Evolutionary conservation across 257 asterid species (phyloP), one percentile per base, ranked within the genome.

Genomic region (Solanum tarijense): DNA sequence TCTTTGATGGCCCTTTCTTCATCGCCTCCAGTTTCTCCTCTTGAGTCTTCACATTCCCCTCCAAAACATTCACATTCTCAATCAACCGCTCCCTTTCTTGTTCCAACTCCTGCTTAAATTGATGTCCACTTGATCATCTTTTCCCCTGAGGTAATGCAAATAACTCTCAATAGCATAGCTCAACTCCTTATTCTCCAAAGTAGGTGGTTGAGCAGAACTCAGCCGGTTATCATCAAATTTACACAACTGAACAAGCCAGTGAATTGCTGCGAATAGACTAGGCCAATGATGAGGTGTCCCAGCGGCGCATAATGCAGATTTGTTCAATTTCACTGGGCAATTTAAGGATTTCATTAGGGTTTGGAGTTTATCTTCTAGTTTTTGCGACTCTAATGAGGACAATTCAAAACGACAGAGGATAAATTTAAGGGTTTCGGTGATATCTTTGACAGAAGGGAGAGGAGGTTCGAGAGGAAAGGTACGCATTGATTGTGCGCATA

Each of bases 231-330:
- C 96, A 5, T 85, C 89, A 31, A 93, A 93, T 92, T 93, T 93
- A 35, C 84, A 75, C 16, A 93, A 81, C 92, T 97, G 99, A 65
- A 95, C 98, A 58, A 94, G 94, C 98, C 98, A 96, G 92, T 95
- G 96, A 79, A 94, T 92, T 13, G 93, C 95, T 0, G 94, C 94
- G 0, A 95, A 92, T 87, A 94, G 60, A 88, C 87, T 93, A 10
- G 99, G 96, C 97, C 98, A 95, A 7, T 94, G 86, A 48, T 95
- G 98, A 8, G 98, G 98, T 55, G 98, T 93, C 6, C 98, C 98
- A 1, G 98, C 96, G 69, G 98, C 96, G 23, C 95, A 94, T 12
- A 96, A 94, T 0, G 95, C 97, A 20, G 99, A 94, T 87, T 93
- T 95, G 84, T 94, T 94, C 89, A 94, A 65, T 62, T 95, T 95